phyloP scores from a whole-genome alignment of 2,329 filamentous ascomycete genomes.

The Nothophaeocryptopus gaeumannii region DNA sequence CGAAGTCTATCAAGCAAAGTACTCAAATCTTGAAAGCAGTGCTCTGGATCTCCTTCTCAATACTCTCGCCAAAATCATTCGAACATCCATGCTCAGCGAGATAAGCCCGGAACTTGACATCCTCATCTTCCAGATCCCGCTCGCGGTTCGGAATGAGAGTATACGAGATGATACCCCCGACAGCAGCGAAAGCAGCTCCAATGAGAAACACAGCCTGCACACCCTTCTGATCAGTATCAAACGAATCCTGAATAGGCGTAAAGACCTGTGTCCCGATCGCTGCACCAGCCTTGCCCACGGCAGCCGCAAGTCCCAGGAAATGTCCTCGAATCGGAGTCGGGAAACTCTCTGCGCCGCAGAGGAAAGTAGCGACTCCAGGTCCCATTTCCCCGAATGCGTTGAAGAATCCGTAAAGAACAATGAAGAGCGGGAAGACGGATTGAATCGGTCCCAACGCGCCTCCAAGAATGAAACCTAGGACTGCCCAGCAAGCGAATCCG shows the following conservation, averaged over 20 bases:
- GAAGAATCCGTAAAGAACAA: slow-evolving; percentile 75
- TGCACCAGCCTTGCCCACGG: slow-evolving; percentile 67
- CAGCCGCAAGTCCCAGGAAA: slow-evolving; percentile 67
- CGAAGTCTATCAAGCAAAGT: too few species aligned
- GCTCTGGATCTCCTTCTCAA: slow-evolving; percentile 17
- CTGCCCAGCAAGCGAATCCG: slow-evolving; percentile 63
- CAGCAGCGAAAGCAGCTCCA: slow-evolving; percentile 48
- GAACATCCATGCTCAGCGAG: slow-evolving; percentile 42
- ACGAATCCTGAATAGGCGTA: slow-evolving; percentile 46
- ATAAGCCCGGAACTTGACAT: slow-evolving; percentile 46
- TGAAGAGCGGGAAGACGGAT: slow-evolving; percentile 60
- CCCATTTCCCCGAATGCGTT: slow-evolving; percentile 74
- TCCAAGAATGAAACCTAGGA: slow-evolving; percentile 72
- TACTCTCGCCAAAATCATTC: slow-evolving; percentile 16
- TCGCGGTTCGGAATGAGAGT: slow-evolving; percentile 48
- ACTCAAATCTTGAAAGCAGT: slow-evolving; percentile 9
- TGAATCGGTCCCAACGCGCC: slow-evolving; percentile 67
- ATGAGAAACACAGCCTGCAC: slow-evolving; percentile 53
- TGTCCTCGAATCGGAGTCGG: slow-evolving; percentile 78
- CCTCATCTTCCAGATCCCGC: slow-evolving; percentile 45
- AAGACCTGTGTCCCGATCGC: slow-evolving; percentile 80
- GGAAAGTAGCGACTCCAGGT: slow-evolving; percentile 78
- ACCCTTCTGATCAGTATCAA: slow-evolving; percentile 37
- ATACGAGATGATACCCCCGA: slow-evolving; percentile 46
- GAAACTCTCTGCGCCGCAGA: slow-evolving; percentile 76